Evolutionary conservation across 495 filamentous ascomycete species (phyloP).

Genomic region (Tuber indicum): DNA sequence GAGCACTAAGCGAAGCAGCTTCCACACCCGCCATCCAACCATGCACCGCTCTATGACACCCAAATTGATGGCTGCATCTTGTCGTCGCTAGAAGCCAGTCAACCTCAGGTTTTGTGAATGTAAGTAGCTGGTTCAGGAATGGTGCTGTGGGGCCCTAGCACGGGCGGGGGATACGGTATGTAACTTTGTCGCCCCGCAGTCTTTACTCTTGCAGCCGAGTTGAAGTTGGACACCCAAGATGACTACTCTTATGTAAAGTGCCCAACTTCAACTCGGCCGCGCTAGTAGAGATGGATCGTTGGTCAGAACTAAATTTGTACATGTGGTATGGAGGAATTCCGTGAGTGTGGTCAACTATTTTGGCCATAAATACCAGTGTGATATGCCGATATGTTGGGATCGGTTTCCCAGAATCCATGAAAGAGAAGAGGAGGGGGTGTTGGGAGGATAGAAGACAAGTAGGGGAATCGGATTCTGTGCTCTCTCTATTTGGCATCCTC

Average conservation of each 20-base stretch:
- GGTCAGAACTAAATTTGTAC: constrained; percentile 11
- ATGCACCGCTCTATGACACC: constrained; percentile 4
- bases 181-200: constrained; percentile 25
- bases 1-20: not conserved
- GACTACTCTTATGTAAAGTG: not conserved
- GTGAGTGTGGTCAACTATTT: not conserved
- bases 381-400: not conserved
- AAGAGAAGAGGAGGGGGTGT: not conserved
- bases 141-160: constrained; percentile 25
- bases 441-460: not conserved
- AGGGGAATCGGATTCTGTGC: not conserved
- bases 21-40: constrained; percentile 8
- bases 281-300: not conserved
- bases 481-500: not conserved
- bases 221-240: not conserved
- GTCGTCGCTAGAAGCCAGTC: constrained; percentile 15
- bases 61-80: constrained; percentile 24
- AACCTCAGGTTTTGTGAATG: constrained; percentile 22
- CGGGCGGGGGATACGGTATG: constrained; percentile 23
- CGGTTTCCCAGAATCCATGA: not conserved
- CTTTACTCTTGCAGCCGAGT: constrained; percentile 11
- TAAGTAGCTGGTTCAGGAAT: constrained; percentile 32
- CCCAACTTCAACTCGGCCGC: not conserved
- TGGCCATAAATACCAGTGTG: not conserved
- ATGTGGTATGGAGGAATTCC: not conserved